Percentiles rank a stretch among this genome's conserved stretches.
phyloP scores from a whole-genome alignment of 1,284 basidiomycete species.

The Naganishia liquefaciens region DNA sequence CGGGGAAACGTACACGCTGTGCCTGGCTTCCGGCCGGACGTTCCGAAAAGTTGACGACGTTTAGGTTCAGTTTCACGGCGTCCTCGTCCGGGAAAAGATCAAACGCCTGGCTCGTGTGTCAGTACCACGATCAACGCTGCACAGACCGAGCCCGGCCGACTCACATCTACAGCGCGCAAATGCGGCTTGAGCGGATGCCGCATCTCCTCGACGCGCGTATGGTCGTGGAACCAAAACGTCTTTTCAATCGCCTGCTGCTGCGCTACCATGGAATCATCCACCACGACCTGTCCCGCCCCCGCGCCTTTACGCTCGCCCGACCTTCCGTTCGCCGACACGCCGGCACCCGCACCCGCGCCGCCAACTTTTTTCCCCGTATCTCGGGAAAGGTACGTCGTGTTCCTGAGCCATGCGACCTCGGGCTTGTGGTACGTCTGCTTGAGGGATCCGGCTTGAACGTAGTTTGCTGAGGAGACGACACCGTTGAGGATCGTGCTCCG shows the following conservation, averaged over 20 bases:
- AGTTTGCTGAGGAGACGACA: slow-evolving; percentile 27
- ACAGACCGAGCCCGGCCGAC: slow-evolving; percentile 8
- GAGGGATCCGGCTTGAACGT: slow-evolving; percentile 27
- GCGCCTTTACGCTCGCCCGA: slow-evolving; percentile 44
- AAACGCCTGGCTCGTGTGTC: slow-evolving; percentile 56
- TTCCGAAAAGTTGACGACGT: slow-evolving; percentile 83
- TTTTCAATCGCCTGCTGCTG: slow-evolving; percentile 80
- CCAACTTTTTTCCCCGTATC: slow-evolving; percentile 27
- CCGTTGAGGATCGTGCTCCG: slow-evolving; percentile 34
- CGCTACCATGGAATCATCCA: slow-evolving; percentile 72
- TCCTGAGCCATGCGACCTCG: slow-evolving; percentile 83
- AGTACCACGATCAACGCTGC: neutral
- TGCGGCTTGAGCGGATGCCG: slow-evolving; percentile 67
- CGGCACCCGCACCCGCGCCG: neutral
- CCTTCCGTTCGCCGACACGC: slow-evolving; percentile 30
- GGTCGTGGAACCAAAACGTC: slow-evolving; percentile 70
- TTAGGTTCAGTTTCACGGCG: slow-evolving; percentile 86
- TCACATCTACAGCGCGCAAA: slow-evolving; percentile 71
- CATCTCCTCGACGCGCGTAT: slow-evolving; percentile 61
- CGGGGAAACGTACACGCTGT: slow-evolving; percentile 15
- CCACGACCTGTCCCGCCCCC: slow-evolving; percentile 51
- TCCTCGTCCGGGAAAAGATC: slow-evolving; percentile 83
- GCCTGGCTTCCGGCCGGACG: slow-evolving; percentile 58
- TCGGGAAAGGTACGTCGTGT: slow-evolving; percentile 67
- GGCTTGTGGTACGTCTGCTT: slow-evolving; percentile 37